phyloP scores from a whole-genome alignment of 345 rosid species.

The Eucalyptus tenuipes region DNA sequence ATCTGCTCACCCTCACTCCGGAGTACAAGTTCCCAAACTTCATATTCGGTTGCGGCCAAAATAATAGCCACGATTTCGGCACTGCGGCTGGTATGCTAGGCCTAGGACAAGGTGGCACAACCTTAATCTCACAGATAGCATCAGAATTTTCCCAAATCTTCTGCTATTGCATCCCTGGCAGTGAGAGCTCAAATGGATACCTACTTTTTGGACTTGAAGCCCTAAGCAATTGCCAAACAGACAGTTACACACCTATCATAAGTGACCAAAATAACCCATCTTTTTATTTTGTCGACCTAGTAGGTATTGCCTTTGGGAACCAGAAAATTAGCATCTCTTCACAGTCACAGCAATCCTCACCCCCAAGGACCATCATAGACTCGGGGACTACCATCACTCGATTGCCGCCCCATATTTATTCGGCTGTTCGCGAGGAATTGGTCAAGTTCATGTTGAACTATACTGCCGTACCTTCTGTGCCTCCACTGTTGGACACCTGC shows the following conservation, averaged over 20 bases:
- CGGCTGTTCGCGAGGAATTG: not conserved
- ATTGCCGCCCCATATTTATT: not conserved
- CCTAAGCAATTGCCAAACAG: not conserved
- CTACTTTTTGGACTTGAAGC: constrained; percentile 3
- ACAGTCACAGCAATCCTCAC: not conserved
- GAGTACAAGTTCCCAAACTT: not conserved
- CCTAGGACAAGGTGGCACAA: not conserved
- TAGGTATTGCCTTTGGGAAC: constrained; percentile 1
- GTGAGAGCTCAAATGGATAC: constrained; percentile 1
- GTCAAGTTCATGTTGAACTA: not conserved
- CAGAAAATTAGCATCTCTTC: not conserved
- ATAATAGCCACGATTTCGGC: not conserved
- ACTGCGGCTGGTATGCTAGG: constrained; percentile 3
- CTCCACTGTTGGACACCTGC: not conserved
- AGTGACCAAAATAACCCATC: not conserved
- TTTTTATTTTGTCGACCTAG: not conserved
- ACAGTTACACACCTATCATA: not conserved
- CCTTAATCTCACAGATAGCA: not conserved
- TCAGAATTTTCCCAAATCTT: not conserved
- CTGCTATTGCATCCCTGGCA: constrained; percentile 16
- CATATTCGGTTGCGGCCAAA: constrained; percentile 4
- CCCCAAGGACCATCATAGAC: not conserved
- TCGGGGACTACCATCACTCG: constrained; percentile 8
- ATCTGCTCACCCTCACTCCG: constrained; percentile 1
- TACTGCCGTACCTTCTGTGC: not conserved